Evolutionary conservation across 371 early-diverging fungal genomes (phyloP).

Genomic region (Actinomucor elegans): DNA sequence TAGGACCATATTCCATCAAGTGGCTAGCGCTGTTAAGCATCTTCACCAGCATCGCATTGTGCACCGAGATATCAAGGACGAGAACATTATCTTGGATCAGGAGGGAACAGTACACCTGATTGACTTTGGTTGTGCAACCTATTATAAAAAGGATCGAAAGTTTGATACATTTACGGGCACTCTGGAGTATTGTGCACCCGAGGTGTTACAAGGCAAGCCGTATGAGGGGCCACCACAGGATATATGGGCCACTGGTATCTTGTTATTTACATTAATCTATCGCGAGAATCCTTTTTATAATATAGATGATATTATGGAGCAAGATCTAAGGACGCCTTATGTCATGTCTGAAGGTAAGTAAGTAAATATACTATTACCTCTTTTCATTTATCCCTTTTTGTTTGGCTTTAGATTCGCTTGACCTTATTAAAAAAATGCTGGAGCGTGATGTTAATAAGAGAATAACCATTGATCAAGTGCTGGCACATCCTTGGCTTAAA

Average conservation of each 20-base stretch:
- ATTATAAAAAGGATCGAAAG: conserved; percentile 54
- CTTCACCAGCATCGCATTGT: conserved; percentile 71
- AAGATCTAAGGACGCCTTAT: conserved; percentile 62
- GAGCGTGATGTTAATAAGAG: conserved; percentile 45
- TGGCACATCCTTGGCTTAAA: conserved; percentile 56
- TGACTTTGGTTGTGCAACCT: conserved; percentile 79
- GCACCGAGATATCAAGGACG: conserved; percentile 80
- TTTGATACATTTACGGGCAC: conserved; percentile 80
- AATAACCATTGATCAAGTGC: conserved; percentile 54
- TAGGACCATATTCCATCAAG: conserved; percentile 61
- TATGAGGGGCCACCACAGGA: conserved; percentile 81
- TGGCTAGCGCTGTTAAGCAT: conserved; percentile 65
- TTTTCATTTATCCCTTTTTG: too few relatives aligned
- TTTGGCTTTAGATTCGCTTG: conserved; percentile 41
- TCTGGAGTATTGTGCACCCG: conserved; percentile 75
- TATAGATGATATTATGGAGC: conserved; percentile 70
- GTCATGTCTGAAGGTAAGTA: conserved; percentile 62
- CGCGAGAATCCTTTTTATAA: conserved; percentile 83
- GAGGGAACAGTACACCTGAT: conserved; percentile 60
- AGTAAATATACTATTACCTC: too few relatives aligned
- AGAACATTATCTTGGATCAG: conserved; percentile 72
- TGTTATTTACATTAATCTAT: conserved; percentile 78
- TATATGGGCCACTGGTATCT: conserved; percentile 81
- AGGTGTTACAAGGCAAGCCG: conserved; percentile 65
- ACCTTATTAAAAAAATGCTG: conserved; percentile 56